Evolutionary conservation across 106 monocot genomes (phyloP), one percentile per base, ranked within the genome.

Genomic region (Ottelia alismoides): DNA sequence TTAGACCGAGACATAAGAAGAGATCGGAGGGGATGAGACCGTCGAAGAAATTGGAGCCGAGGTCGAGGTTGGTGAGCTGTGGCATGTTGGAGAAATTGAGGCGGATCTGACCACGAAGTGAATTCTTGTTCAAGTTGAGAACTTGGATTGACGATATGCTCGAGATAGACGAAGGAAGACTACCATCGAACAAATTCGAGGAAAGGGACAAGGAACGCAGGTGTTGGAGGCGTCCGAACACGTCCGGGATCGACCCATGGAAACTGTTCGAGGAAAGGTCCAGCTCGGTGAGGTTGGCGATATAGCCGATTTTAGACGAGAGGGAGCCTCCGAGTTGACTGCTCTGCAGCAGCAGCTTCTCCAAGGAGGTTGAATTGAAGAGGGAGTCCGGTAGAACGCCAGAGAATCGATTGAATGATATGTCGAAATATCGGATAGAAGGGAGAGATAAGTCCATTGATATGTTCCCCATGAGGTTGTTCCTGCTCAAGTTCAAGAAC

Each of bases 61-160:
- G 68, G 74, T 80, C 76, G 23, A 85, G 62, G 16, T 60, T 67
- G 57, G 11, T 80, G 47, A 85, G 44, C 52, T 25, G 47, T 12
- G 25, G 0, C 31, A 85, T 55, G 9, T 27, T 22, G 1, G 58
- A 16, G 47, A 70, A 77, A 18, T 76, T 51, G 49, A 80, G 60
- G 51, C 12, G 25, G 25, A 85, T 80, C 23, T 35, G 52, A 18
- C 85, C 85, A 14, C 27, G 48, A 46, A 85, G 49, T 11, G 74
- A 74, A 53, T 85, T 85, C 61, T 85, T 80, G 64, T 76, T 70
- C 22, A 85, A 60, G 20, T 43, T 65, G 21, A 85, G 60, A n/a
- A n/a, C n/a, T n/a, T 10, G 54, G 9, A 40, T 31, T 58, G 1
- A 85, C 46, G 12, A 45, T 57, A 18, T 45, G 12, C 44, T 68